A percentile compares a stretch with the other conserved stretches of the same genome.
These are phyloP conservation scores for Ganoderma multipileum DNA, from an alignment of 1,284 basidiomycete genomes.

Conservation along the genomic window DNA sequence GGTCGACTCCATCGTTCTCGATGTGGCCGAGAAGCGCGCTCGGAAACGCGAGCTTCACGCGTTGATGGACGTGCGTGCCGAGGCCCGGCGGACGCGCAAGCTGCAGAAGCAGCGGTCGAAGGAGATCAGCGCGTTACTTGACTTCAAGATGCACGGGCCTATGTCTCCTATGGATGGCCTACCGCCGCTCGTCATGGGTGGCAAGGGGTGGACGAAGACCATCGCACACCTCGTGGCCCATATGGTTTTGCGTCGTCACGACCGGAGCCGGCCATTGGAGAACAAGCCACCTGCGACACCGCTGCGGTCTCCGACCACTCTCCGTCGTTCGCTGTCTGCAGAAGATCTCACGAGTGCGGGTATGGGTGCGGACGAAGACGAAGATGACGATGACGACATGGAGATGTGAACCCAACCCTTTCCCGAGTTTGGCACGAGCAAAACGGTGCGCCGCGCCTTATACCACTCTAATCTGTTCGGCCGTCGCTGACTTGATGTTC, in stretches of 20 bases:
- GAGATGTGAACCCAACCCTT: constrained; percentile 25
- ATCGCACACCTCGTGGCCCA: constrained; percentile 61
- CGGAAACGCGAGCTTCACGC: constrained; percentile 42
- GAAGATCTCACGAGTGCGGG: constrained; percentile 22
- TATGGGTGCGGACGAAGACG: constrained; percentile 4
- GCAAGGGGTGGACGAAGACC: constrained; percentile 42
- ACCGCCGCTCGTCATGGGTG: constrained; percentile 19
- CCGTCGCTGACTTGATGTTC: constrained; percentile 11
- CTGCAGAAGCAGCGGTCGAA: constrained; percentile 56
- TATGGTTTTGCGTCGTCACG: constrained; percentile 59
- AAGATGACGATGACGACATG: constrained; percentile 17
- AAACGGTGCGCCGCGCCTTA: constrained; percentile 24
- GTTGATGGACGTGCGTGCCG: constrained; percentile 50
- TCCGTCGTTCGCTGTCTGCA: constrained; percentile 33
- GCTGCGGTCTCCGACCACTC: constrained; percentile 35
- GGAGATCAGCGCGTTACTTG: constrained; percentile 57
- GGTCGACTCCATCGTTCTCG: constrained; percentile 20
- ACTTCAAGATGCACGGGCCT: constrained; percentile 50
- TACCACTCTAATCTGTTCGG: not conserved
- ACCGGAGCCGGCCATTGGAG: constrained; percentile 46
- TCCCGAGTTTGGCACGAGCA: constrained; percentile 26
- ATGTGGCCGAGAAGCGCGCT: constrained; percentile 33
- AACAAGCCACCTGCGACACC: constrained; percentile 34
- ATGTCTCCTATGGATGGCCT: constrained; percentile 27
- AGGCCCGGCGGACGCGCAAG: constrained; percentile 53